Percentiles rank a stretch among this genome's conserved stretches.
phyloP scores from a whole-genome alignment of 2,329 filamentous ascomycete genomes.

The Herpotrichia juniperi region DNA sequence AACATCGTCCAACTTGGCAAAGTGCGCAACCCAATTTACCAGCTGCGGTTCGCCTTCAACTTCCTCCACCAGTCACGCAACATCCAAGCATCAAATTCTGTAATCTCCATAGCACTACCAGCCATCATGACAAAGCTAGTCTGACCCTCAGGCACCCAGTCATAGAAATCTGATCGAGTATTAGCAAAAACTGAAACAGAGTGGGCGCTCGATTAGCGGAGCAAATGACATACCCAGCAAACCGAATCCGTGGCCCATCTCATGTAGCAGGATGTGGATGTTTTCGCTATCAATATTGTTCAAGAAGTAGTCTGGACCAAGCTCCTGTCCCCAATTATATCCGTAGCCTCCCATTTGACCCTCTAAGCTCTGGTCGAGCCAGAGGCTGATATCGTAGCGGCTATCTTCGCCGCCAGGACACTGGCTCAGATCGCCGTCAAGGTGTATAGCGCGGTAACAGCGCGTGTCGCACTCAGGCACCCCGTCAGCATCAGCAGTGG shows the following conservation, averaged over 20 bases:
- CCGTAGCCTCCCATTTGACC: conserved; percentile 48
- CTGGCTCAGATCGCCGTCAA: conserved; percentile 48
- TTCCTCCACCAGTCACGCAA: conserved; percentile 54
- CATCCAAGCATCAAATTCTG: conserved; percentile 59
- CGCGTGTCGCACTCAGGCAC: conserved; percentile 50
- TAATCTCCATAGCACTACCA: conserved; percentile 49
- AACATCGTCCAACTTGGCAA: too few relatives aligned
- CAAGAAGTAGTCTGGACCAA: conserved; percentile 53
- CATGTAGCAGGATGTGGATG: conserved; percentile 54
- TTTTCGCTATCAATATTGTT: conserved; percentile 42
- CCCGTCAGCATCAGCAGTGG: conserved; percentile 47
- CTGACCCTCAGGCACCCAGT: conserved; percentile 52
- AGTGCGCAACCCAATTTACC: conserved; percentile 19
- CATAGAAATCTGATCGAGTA: conserved; percentile 42
- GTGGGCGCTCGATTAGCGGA: neutral
- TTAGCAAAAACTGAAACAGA: neutral
- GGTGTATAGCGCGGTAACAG: conserved; percentile 54
- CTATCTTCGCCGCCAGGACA: conserved; percentile 47
- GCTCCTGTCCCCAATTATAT: conserved; percentile 55
- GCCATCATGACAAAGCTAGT: conserved; percentile 55
- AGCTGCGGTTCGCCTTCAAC: conserved; percentile 26
- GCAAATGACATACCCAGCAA: conserved; percentile 28
- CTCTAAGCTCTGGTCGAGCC: conserved; percentile 53
- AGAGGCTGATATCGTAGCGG: conserved; percentile 50
- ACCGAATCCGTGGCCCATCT: conserved; percentile 51